phyloP scores from a whole-genome alignment of 768 basidiomycete species.

The Lactarius indigo region DNA sequence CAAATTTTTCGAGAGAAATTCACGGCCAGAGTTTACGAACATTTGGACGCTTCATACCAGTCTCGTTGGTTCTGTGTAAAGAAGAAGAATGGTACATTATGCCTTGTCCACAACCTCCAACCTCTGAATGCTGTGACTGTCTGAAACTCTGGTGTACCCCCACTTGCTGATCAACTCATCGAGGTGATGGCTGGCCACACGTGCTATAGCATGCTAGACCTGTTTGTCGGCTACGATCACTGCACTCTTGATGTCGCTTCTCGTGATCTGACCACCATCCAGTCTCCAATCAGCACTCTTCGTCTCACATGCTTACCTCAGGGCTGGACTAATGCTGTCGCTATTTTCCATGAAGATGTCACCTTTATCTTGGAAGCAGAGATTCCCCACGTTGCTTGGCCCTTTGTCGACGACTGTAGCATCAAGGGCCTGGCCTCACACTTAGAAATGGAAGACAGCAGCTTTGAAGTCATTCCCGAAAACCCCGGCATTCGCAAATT shows the following conservation, averaged over 20 bases:
- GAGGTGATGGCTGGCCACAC: constrained; percentile 30
- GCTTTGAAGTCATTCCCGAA: not conserved
- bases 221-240: not conserved
- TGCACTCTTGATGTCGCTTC: not conserved
- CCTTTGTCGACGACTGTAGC: too few species aligned
- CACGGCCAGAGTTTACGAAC: constrained; percentile 33
- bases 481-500: not conserved
- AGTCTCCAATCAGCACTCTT: not conserved
- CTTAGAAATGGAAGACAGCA: too few species aligned
- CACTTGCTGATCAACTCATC: constrained; percentile 18
- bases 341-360: not conserved
- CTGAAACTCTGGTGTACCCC: constrained; percentile 20
- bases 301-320: not conserved
- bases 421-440: too few species aligned
- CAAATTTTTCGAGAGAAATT: not conserved
- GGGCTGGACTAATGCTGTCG: not conserved
- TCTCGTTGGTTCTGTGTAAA: not conserved
- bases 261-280: not conserved
- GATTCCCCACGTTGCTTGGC: not conserved
- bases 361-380: not conserved
- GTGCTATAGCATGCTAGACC: constrained; percentile 1
- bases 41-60: not conserved
- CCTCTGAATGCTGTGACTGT: constrained; percentile 29
- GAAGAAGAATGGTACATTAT: constrained; percentile 5
- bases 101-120: constrained; percentile 28